Conservation (phyloP, 2,329 filamentous ascomycete species). For the Coniochaeta hoffmannii region DNA sequence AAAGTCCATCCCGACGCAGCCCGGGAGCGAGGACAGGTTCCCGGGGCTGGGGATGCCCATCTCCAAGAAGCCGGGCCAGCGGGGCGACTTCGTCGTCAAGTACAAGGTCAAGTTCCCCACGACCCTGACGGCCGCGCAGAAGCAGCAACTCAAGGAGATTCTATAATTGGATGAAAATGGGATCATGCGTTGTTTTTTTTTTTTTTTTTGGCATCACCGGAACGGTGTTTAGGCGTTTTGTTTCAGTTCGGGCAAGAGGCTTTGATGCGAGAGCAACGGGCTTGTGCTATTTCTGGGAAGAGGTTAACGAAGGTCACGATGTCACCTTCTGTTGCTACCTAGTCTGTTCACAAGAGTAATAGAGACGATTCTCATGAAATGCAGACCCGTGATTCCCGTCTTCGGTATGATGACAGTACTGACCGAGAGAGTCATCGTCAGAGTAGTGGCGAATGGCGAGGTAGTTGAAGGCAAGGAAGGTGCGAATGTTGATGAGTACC, state of each 20-base stretch:
- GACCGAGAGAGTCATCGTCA: too few species aligned
- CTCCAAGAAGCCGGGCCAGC: slow-evolving; percentile 76
- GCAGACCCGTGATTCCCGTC: not conserved
- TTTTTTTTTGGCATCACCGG: not conserved
- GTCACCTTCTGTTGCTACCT: not conserved
- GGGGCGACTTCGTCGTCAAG: slow-evolving; percentile 82
- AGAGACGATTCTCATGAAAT: not conserved
- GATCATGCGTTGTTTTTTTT: too few species aligned
- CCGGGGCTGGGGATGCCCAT: slow-evolving; percentile 90
- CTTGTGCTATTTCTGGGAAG: not conserved
- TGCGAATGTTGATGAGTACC: too few species aligned
- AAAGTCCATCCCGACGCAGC: slow-evolving; percentile 77
- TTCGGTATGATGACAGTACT: too few species aligned
- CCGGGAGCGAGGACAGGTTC: slow-evolving; percentile 73
- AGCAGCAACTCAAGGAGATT: slow-evolving; percentile 72
- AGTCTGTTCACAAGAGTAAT: not conserved
- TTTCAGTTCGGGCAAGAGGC: not conserved
- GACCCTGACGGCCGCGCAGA: slow-evolving; percentile 68
- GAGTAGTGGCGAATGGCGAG: too few species aligned
- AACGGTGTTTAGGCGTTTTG: not conserved
- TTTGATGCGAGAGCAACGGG: not conserved
- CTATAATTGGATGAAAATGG: slow-evolving; percentile 36
- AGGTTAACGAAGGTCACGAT: not conserved
- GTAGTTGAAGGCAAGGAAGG: too few species aligned
- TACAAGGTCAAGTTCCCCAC: slow-evolving; percentile 93